A percentile compares a stretch with the other conserved stretches of the same genome.
These are phyloP conservation scores for Pythium dissotocum DNA, from an alignment of 352 stramenopile species.

Conservation along the genomic window DNA sequence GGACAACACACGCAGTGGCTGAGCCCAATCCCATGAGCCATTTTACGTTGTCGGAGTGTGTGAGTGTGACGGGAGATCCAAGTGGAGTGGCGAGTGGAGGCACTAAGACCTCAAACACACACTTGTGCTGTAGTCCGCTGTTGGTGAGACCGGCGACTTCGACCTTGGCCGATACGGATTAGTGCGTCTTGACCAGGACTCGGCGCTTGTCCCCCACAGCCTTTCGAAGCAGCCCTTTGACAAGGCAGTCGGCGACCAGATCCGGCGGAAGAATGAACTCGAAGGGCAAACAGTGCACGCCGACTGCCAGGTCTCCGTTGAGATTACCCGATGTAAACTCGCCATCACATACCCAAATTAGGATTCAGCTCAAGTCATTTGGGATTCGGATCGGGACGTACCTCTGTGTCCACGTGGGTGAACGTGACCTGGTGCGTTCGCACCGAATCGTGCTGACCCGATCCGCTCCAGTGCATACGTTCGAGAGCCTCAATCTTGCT, in stretches of 20 bases:
- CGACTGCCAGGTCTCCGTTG: not conserved
- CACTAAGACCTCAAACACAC: not conserved
- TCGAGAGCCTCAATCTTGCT: not conserved
- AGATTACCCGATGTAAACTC: not conserved
- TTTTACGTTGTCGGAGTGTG: not conserved
- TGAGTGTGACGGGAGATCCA: not conserved
- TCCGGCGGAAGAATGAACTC: not conserved
- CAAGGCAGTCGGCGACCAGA: not conserved
- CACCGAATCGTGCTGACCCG: not conserved
- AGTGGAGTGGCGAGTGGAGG: not conserved
- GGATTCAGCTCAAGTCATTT: no score
- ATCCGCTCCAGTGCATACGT: not conserved
- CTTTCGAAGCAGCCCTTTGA: not conserved
- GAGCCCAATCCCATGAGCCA: not conserved
- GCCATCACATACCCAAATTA: no score
- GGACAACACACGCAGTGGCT: not conserved
- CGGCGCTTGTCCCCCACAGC: not conserved
- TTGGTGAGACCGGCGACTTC: slow-evolving; percentile 3
- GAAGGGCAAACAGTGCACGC: not conserved
- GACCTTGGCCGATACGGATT: not conserved
- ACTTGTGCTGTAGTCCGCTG: not conserved
- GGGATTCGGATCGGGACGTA: not conserved
- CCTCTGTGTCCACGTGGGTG: not conserved
- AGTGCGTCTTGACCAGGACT: not conserved
- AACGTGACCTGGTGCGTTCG: not conserved